These are phyloP conservation scores for Amylocarpus encephaloides DNA, from an alignment of 2,329 filamentous ascomycete species.

Conservation along the genomic window DNA sequence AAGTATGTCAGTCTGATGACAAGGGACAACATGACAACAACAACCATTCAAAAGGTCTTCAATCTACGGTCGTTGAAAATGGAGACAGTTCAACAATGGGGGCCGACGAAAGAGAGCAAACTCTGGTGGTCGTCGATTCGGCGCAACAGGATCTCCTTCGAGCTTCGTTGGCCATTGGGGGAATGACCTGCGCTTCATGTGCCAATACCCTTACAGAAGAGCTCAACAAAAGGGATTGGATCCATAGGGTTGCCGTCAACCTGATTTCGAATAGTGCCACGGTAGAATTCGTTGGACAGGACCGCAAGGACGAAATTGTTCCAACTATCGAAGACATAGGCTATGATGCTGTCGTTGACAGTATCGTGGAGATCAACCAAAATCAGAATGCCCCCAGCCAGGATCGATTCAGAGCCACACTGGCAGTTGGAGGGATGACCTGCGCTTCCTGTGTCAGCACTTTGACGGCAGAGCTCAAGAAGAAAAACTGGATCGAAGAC, in stretches of 20 bases:
- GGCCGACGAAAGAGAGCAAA: constrained; percentile 1
- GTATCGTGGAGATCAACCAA: constrained; percentile 32
- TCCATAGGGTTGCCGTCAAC: constrained; percentile 44
- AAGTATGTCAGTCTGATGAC: constrained; percentile 40
- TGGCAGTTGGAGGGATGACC: constrained; percentile 51
- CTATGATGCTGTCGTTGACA: constrained; percentile 58
- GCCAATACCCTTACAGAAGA: constrained; percentile 42
- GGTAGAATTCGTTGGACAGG: constrained; percentile 39
- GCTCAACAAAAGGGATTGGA: constrained; percentile 40
- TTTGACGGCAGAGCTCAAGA: constrained; percentile 41
- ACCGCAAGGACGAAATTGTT: constrained; percentile 39
- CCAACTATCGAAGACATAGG: constrained; percentile 55
- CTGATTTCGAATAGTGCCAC: constrained; percentile 47
- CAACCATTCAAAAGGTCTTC: background rate
- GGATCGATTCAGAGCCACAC: constrained; percentile 41
- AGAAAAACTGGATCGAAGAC: constrained; percentile 43
- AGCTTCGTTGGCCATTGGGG: constrained; percentile 45
- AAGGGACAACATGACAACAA: constrained; percentile 18
- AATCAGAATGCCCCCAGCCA: constrained; percentile 5
- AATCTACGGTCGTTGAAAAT: background rate
- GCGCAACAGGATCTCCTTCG: constrained; percentile 38
- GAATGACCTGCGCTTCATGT: constrained; percentile 54
- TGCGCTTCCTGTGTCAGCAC: constrained; percentile 47
- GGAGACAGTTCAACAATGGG: background rate
- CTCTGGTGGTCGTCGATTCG: constrained; percentile 33